These are phyloP conservation scores for Termitomyces sp. DNA, from an alignment of 768 basidiomycete genomes.

Conservation along the genomic window DNA sequence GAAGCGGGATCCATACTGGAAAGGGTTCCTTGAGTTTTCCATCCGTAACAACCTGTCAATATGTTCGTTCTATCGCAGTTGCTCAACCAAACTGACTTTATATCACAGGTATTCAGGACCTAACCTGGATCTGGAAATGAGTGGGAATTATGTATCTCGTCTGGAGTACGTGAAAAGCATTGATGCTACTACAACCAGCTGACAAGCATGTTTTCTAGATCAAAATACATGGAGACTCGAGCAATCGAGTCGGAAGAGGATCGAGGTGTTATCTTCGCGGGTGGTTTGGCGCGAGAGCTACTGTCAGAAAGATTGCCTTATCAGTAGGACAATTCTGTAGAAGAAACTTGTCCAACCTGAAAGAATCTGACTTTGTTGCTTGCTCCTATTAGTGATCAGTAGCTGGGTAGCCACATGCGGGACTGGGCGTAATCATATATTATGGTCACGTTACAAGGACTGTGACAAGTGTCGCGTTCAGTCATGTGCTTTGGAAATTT, in stretches of 20 bases:
- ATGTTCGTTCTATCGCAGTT: background rate
- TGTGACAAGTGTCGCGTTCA: background rate
- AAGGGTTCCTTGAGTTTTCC: slow-evolving; percentile 41
- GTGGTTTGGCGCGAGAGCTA: slow-evolving; percentile 28
- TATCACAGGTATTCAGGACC: slow-evolving; percentile 40
- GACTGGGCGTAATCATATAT: too few species aligned
- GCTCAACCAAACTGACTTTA: background rate
- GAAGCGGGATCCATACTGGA: slow-evolving; percentile 44
- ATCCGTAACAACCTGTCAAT: slow-evolving; percentile 40
- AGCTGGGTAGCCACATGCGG: too few species aligned
- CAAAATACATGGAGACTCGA: slow-evolving; percentile 13
- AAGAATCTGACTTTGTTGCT: background rate
- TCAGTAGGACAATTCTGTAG: background rate
- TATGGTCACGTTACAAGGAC: background rate
- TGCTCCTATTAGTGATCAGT: background rate
- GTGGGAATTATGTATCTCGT: slow-evolving; percentile 43
- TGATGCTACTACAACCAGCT: background rate
- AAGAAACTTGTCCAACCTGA: background rate
- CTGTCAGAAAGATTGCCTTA: slow-evolving; percentile 10
- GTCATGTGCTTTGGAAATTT: background rate
- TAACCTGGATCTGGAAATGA: slow-evolving; percentile 33
- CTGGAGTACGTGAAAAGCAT: slow-evolving; percentile 30
- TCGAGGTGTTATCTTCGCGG: slow-evolving; percentile 24
- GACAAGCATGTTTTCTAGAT: slow-evolving; percentile 9
- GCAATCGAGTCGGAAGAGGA: slow-evolving; percentile 23